phyloP scores from a whole-genome alignment of 2,329 filamentous ascomycete genomes.

The Colletotrichum gigasporum region DNA sequence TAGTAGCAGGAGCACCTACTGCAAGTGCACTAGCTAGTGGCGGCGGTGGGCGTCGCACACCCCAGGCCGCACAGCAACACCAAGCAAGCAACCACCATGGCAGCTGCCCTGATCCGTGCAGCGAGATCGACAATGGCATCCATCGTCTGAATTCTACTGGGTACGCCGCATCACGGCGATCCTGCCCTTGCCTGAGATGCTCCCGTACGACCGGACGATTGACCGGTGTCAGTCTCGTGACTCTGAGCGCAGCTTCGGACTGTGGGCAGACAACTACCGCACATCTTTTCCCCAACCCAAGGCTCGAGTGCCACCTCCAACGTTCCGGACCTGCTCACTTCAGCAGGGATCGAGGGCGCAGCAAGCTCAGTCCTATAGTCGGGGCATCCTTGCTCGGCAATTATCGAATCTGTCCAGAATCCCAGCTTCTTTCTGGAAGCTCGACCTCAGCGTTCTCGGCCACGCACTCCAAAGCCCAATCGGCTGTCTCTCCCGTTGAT shows the following conservation, averaged over 20 bases:
- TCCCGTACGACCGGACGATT: conserved; percentile 15
- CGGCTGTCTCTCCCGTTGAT: neutral
- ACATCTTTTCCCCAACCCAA: neutral
- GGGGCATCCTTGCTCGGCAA: conserved; percentile 24
- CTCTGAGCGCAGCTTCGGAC: neutral
- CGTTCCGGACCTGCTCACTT: neutral
- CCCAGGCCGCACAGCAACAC: too few relatives aligned
- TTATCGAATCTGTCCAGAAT: neutral
- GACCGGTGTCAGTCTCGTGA: conserved; percentile 3
- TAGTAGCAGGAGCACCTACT: too few relatives aligned
- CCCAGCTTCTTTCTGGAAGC: neutral
- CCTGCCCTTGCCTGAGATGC: neutral
- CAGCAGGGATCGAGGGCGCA: neutral
- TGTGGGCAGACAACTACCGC: neutral
- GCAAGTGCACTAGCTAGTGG: too few relatives aligned
- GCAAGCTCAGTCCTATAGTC: neutral
- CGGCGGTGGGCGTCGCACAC: too few relatives aligned
- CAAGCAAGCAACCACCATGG: too few relatives aligned
- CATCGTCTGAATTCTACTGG: conserved; percentile 7
- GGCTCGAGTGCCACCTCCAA: neutral
- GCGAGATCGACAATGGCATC: conserved; percentile 11
- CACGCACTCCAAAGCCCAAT: neutral
- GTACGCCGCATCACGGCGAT: conserved; percentile 8
- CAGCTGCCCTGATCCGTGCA: conserved; percentile 1
- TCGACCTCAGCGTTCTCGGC: neutral